phyloP scores from a whole-genome alignment of 176 grass and related monocot genomes.

The Microstegium vimineum region DNA sequence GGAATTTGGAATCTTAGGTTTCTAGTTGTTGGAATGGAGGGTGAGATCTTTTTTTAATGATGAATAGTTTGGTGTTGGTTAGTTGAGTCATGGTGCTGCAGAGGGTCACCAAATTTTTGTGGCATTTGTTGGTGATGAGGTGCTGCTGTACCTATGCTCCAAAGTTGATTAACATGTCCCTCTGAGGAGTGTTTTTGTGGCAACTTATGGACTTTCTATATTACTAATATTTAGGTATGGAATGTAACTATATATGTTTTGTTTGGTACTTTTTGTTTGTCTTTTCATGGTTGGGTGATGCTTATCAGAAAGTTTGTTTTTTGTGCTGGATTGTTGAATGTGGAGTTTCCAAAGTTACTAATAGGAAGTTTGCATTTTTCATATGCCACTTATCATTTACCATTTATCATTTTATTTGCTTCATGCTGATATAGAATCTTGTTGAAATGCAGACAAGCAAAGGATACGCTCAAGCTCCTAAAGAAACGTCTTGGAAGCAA shows the following conservation, averaged over 20 bases:
- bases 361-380: background rate
- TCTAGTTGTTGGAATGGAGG: conserved; percentile 18
- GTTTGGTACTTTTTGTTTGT: background rate
- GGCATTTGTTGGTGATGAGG: conserved; percentile 29
- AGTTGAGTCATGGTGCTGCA: background rate
- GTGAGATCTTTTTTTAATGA: background rate
- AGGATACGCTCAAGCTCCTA: conserved; percentile 87
- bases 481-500: conserved; percentile 97
- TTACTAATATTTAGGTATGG: background rate
- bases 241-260: background rate
- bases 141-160: background rate
- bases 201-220: background rate
- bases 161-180: background rate
- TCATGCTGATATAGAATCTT: conserved; percentile 26
- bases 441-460: conserved; percentile 73
- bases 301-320: background rate
- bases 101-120: conserved; percentile 6
- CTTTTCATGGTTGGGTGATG: conserved; percentile 16
- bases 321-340: background rate
- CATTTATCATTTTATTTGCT: background rate
- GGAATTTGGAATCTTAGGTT: background rate
- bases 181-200: background rate
- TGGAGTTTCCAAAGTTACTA: background rate
- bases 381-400: background rate
- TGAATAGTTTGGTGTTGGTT: conserved; percentile 19